Conservation (phyloP, 768 basidiomycete species). For the Suillus brevipes region DNA sequence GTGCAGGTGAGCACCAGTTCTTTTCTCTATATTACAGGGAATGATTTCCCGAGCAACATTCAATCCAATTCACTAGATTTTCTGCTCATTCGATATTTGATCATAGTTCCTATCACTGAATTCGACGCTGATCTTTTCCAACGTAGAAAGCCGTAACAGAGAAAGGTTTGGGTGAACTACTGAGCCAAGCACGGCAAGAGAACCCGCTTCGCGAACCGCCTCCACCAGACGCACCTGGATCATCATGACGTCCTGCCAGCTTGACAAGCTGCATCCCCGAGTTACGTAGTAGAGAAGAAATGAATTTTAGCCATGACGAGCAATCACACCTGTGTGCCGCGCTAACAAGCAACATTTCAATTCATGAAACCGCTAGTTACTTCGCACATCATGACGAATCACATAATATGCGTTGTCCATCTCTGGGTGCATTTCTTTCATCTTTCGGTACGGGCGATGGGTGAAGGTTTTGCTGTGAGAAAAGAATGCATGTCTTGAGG, state of each 20-base stretch:
- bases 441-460: not conserved
- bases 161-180: constrained; percentile 70
- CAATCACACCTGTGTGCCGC: not conserved
- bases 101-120: not conserved
- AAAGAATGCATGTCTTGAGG: not conserved
- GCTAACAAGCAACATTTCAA: not conserved
- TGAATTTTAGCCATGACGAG: not conserved
- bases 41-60: constrained; percentile 3
- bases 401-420: not conserved
- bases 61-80: not conserved
- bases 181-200: constrained; percentile 79
- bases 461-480: not conserved
- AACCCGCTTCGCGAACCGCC: constrained; percentile 70
- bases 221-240: constrained; percentile 29
- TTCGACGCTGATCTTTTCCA: not conserved
- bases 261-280: not conserved
- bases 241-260: not conserved
- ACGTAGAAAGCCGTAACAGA: constrained; percentile 75
- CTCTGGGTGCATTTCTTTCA: not conserved
- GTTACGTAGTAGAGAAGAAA: not conserved
- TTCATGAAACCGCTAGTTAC: not conserved
- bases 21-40: not conserved
- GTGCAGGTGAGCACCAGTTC: constrained; percentile 61
- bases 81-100: not conserved
- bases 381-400: not conserved